These are phyloP conservation scores for Phoma sp. DNA, from an alignment of 2,329 filamentous ascomycete genomes.

Conservation along the genomic window DNA sequence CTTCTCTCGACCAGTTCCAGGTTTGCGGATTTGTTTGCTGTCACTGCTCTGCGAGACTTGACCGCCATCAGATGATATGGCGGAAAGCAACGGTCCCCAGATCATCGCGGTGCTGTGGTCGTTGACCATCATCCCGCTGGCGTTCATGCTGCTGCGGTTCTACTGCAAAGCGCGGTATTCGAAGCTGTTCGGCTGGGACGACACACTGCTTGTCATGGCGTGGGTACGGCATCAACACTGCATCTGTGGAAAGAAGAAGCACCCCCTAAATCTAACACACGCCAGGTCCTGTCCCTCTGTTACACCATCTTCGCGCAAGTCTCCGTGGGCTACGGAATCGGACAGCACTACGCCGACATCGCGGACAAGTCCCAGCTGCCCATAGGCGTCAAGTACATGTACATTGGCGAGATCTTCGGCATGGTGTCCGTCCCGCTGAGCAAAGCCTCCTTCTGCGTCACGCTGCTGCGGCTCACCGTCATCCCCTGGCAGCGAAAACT, in stretches of 20 bases:
- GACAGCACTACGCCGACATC: slow-evolving; percentile 15
- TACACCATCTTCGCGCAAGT: slow-evolving; percentile 14
- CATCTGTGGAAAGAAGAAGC: no score
- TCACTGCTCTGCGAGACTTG: no score
- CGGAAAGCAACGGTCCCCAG: slow-evolving; percentile 10
- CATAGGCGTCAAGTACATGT: slow-evolving; percentile 16
- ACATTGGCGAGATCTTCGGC: slow-evolving; percentile 19
- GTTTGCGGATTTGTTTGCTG: no score
- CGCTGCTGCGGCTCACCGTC: slow-evolving; percentile 18
- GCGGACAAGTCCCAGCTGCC: neutral
- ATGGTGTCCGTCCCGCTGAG: slow-evolving; percentile 18
- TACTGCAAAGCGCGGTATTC: slow-evolving; percentile 15
- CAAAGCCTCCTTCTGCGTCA: slow-evolving; percentile 25
- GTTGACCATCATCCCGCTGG: slow-evolving; percentile 8
- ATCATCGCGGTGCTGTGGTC: slow-evolving; percentile 44
- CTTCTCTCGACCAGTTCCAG: no score
- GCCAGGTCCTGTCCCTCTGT: slow-evolving; percentile 10
- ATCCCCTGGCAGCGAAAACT: slow-evolving; percentile 13
- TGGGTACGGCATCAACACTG: slow-evolving; percentile 8
- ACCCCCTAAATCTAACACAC: no score
- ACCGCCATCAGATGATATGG: slow-evolving; percentile 1
- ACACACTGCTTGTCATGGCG: slow-evolving; percentile 9
- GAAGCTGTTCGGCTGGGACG: slow-evolving; percentile 8
- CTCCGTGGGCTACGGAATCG: slow-evolving; percentile 19
- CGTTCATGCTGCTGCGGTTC: slow-evolving; percentile 19